Evolutionary conservation across 805 yeast species (phyloP), one percentile per base, ranked within the genome.

Genomic region (Cyberlindnera xylosilytica): DNA sequence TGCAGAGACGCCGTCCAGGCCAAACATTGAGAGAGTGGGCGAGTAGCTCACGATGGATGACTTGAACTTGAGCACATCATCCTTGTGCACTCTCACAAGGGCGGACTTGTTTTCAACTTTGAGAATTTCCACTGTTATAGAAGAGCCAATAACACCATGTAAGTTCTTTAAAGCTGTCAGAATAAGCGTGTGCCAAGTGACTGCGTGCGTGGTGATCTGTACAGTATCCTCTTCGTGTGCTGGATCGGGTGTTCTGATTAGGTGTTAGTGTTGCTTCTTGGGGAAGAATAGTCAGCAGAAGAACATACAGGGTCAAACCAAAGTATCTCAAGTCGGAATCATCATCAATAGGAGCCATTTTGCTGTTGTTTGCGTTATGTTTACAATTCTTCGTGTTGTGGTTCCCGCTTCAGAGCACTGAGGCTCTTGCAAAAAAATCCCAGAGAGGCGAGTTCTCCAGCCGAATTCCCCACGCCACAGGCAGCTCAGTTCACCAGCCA

Each of bases 71-170:
- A 44, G 54, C 15, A 39, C 44, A 46, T 69, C 72, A 4, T 51
- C 52, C 27, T 44, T 48, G 17, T 54, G 60, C 0, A 68, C 61
- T 34, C 51, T 52, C 1, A 64, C 40, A 23, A 56, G 49, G 1
- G 64, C 61, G 10, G 42, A 40, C 20, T 47, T 44, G 12, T 54
- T 59, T 6, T 55, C 50, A 4, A 42, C 50, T 18, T 56, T 42
- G 12, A 68, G 23, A n/a, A 69, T 42, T 3, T 58, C 57, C 10
- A 60, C 54, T 18, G 66, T 70, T 1, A 66, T 57, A 1, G 69
- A 64, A 33, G 61, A 62, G 0, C 76, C 75, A 49, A 69, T 65
- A 4, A 67, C 31, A 2, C 76, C 76, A 48, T 68, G 70, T 6
- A 64, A 58, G 17, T 61, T 57, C 22, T 50, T 57, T 19, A 70